phyloP scores from a whole-genome alignment of 2,329 filamentous ascomycete species.

The Amylocarpus encephaloides region DNA sequence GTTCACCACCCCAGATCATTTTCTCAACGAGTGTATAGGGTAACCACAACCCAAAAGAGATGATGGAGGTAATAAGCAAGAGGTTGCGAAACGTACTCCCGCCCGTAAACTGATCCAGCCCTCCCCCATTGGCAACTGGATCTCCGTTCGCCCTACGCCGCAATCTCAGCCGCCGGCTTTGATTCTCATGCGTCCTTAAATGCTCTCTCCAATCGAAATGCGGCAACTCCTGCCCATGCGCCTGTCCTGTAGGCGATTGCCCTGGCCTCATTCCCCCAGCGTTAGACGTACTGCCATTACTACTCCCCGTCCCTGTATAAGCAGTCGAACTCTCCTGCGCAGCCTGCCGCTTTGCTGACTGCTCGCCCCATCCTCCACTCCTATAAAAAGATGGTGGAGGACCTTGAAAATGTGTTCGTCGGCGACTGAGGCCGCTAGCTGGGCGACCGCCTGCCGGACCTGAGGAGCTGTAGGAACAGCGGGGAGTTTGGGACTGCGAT shows the following conservation, averaged over 20 bases:
- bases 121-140: conserved; percentile 9
- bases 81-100: conserved; percentile 34
- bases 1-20: conserved; percentile 5
- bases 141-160: conserved; percentile 22
- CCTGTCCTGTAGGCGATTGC: conserved; percentile 40
- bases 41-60: conserved; percentile 34
- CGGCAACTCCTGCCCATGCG: conserved; percentile 49
- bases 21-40: conserved; percentile 26
- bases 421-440: conserved; percentile 71
- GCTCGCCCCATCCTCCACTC: conserved; percentile 68
- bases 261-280: conserved; percentile 55
- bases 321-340: conserved; percentile 36
- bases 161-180: conserved; percentile 30
- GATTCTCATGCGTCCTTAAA: conserved; percentile 58
- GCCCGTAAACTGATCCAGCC: conserved; percentile 13
- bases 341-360: conserved; percentile 51
- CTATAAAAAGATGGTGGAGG: conserved; percentile 87
- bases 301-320: neutral
- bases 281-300: conserved; percentile 21
- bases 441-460: conserved; percentile 67
- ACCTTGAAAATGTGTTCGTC: conserved; percentile 70
- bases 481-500: conserved; percentile 21
- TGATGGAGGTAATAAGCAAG: conserved; percentile 33
- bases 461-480: conserved; percentile 49
- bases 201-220: conserved; percentile 76